These are phyloP conservation scores for Kwoniella shandongensis DNA, from an alignment of 768 basidiomycete species.

Conservation along the genomic window DNA sequence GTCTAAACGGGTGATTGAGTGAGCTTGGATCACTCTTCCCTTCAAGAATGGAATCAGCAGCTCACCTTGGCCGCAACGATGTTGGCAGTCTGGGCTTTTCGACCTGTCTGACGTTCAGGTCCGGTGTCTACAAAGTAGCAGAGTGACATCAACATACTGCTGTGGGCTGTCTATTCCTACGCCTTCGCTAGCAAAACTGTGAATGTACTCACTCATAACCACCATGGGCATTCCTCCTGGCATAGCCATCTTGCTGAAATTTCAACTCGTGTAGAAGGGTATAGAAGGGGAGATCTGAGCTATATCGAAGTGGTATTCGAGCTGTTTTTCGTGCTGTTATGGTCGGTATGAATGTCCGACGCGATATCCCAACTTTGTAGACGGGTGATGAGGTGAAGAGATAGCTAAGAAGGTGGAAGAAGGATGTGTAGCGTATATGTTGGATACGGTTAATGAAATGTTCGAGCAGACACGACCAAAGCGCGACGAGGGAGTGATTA, in stretches of 20 bases:
- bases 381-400: too few species aligned
- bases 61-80: constrained; percentile 93
- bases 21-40: constrained; percentile 4
- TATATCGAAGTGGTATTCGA: neutral
- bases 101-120: constrained; percentile 87
- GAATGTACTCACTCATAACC: constrained; percentile 53
- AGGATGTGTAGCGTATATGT: too few species aligned
- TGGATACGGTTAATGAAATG: too few species aligned
- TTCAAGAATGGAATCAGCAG: constrained; percentile 1
- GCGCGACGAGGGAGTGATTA: neutral
- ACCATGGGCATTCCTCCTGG: constrained; percentile 24
- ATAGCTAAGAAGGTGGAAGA: too few species aligned
- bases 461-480: constrained; percentile 17
- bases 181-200: too few species aligned
- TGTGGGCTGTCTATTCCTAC: too few species aligned
- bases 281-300: constrained; percentile 1
- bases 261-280: neutral
- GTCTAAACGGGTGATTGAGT: too few species aligned
- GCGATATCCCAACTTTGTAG: too few species aligned
- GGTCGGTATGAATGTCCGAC: too few species aligned
- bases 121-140: constrained; percentile 67
- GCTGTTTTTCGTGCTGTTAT: neutral
- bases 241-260: constrained; percentile 30
- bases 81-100: constrained; percentile 94
- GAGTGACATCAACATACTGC: too few species aligned